Evolutionary conservation across 768 basidiomycete genomes (phyloP).

Genomic region (Hygrocybe punicea): DNA sequence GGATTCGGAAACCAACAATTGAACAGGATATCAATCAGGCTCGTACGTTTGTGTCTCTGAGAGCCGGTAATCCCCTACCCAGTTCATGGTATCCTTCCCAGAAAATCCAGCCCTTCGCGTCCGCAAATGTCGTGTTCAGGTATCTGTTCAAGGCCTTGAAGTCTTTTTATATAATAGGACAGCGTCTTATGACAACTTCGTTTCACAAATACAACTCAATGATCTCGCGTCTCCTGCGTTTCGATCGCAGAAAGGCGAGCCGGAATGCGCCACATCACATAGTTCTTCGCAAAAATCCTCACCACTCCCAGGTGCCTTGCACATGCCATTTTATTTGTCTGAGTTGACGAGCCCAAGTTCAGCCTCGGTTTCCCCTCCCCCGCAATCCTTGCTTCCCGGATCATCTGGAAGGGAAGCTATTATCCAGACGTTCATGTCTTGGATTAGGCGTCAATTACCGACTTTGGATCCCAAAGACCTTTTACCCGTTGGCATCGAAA

Average conservation of each 20-base stretch:
- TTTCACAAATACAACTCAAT: conserved; percentile 63
- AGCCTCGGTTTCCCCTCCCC: no score
- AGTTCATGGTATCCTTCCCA: conserved; percentile 14
- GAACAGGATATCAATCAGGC: conserved; percentile 60
- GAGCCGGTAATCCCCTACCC: neutral
- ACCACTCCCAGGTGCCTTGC: no score
- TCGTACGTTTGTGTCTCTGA: conserved; percentile 40
- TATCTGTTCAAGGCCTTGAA: conserved; percentile 82
- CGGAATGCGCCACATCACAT: neutral
- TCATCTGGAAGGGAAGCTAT: conserved; percentile 33
- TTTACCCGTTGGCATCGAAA: conserved; percentile 78
- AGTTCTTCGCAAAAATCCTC: no score
- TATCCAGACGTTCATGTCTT: conserved; percentile 43
- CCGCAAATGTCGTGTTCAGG: conserved; percentile 74
- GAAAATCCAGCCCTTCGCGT: conserved; percentile 36
- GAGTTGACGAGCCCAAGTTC: no score
- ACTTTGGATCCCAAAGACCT: conserved; percentile 76
- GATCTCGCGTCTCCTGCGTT: conserved; percentile 20
- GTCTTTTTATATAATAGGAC: conserved; percentile 93
- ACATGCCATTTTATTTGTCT: no score
- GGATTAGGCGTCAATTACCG: conserved; percentile 62
- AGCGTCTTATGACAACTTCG: conserved; percentile 81
- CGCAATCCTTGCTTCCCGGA: no score
- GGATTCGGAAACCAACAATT: conserved; percentile 78
- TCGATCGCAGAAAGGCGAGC: neutral